Evolutionary conservation across 2,329 filamentous ascomycete genomes (phyloP).

Genomic region (Penicillium sp.): DNA sequence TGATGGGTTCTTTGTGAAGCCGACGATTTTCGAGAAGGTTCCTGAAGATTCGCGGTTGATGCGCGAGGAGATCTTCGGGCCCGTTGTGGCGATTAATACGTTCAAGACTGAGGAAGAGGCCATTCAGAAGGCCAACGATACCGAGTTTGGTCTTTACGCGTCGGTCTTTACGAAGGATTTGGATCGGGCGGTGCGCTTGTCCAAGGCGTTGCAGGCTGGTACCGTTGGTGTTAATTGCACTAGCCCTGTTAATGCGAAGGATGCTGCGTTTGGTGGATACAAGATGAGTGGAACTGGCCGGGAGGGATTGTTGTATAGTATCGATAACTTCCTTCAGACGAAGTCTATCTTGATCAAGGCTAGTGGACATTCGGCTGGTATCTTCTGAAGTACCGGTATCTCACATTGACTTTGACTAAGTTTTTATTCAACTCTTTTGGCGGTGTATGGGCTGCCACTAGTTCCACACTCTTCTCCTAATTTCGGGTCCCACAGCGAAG

Average conservation of each 20-base stretch:
- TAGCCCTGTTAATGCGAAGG: constrained; percentile 37
- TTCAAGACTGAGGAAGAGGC: constrained; percentile 55
- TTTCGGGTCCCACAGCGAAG: too few relatives aligned
- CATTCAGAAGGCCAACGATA: constrained; percentile 54
- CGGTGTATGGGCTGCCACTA: too few relatives aligned
- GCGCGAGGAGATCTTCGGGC: constrained; percentile 46
- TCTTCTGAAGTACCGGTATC: too few relatives aligned
- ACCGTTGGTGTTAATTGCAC: constrained; percentile 36
- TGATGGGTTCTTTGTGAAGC: constrained; percentile 85
- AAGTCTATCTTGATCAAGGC: constrained; percentile 30
- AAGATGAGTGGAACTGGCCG: constrained; percentile 43
- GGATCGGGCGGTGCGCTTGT: constrained; percentile 27
- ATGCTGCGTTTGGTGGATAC: constrained; percentile 46
- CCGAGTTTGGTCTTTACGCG: constrained; percentile 30
- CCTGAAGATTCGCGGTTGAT: constrained; percentile 39
- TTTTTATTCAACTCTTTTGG: too few relatives aligned
- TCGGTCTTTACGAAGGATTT: constrained; percentile 33
- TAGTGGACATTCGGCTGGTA: too few relatives aligned
- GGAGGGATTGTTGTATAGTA: constrained; percentile 37
- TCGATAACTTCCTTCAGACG: constrained; percentile 40
- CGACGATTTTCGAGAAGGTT: constrained; percentile 78
- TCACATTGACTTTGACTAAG: too few relatives aligned
- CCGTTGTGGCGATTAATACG: constrained; percentile 38
- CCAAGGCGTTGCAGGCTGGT: constrained; percentile 27
- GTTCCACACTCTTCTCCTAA: too few relatives aligned